phyloP scores from a whole-genome alignment of 768 basidiomycete genomes.

The Pluteus cervinus region DNA sequence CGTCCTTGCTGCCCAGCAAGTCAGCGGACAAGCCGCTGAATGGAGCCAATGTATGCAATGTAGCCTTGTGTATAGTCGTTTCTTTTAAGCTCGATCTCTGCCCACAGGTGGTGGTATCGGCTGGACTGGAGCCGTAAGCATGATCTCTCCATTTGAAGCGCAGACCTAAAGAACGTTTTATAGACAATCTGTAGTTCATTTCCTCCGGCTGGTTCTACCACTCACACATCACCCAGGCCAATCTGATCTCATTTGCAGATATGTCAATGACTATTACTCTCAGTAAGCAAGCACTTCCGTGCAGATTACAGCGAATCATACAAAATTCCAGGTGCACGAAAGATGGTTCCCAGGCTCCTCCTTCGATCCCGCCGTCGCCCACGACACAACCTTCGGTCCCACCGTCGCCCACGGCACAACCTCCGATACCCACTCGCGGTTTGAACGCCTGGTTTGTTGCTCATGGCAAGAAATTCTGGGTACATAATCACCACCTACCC shows the following conservation, averaged over 20 bases:
- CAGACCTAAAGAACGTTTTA: not conserved
- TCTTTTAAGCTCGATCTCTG: not conserved
- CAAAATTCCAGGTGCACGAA: slow-evolving; percentile 3
- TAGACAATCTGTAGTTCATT: slow-evolving; percentile 17
- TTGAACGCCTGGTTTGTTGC: slow-evolving; percentile 23
- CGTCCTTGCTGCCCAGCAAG: slow-evolving; percentile 14
- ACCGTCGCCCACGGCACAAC: slow-evolving; percentile 10
- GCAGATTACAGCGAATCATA: not conserved
- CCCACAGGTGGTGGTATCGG: slow-evolving; percentile 27
- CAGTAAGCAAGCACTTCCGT: slow-evolving; percentile 10
- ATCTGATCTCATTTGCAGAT: slow-evolving; percentile 25
- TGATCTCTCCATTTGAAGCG: not conserved
- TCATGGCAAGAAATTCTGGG: slow-evolving; percentile 31
- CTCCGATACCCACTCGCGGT: slow-evolving; percentile 11
- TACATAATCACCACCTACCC: slow-evolving; percentile 3
- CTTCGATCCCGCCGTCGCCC: slow-evolving; percentile 3
- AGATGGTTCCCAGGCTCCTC: slow-evolving; percentile 6
- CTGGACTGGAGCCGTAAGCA: slow-evolving; percentile 24
- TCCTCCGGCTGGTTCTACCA: not conserved
- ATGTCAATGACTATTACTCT: slow-evolving; percentile 23
- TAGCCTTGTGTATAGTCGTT: not conserved
- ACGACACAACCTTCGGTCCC: slow-evolving; percentile 8
- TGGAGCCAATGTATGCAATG: slow-evolving; percentile 29
- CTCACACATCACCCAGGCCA: slow-evolving; percentile 17
- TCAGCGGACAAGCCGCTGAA: slow-evolving; percentile 20